These are phyloP conservation scores for Coffea canephora DNA, from an alignment of 257 asterid species.

Conservation along the genomic window DNA sequence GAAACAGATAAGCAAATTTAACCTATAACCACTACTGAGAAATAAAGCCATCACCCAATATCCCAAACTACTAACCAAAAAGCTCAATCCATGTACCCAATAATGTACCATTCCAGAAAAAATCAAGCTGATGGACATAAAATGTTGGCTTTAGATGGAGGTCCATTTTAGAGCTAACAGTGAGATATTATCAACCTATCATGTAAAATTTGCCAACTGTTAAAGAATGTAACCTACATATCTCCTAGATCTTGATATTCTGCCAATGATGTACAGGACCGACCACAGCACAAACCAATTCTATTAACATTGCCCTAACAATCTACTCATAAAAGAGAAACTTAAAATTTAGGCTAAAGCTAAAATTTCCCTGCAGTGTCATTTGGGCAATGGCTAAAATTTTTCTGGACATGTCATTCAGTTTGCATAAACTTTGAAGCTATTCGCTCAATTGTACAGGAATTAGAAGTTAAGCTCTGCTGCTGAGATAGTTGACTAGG, in stretches of 20 bases:
- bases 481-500: not conserved
- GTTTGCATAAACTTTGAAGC: not conserved
- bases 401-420: not conserved
- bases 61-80: conserved; percentile 3
- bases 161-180: not conserved
- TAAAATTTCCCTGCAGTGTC: no score
- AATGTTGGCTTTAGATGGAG: not conserved
- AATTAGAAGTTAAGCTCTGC: not conserved
- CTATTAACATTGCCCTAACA: not conserved
- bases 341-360: not conserved
- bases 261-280: not conserved
- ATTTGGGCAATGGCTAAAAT: not conserved
- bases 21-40: not conserved
- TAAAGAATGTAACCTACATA: not conserved
- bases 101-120: not conserved
- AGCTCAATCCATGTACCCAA: not conserved
- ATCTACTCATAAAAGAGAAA: not conserved
- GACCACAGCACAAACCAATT: not conserved
- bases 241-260: not conserved
- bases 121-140: not conserved
- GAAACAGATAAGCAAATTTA: not conserved
- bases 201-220: conserved; percentile 1
- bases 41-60: not conserved
- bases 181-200: not conserved
- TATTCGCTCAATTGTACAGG: not conserved